Base-by-base conservation (phyloP, 331 rosid genomes). In the Quercus tomentella region DNA sequence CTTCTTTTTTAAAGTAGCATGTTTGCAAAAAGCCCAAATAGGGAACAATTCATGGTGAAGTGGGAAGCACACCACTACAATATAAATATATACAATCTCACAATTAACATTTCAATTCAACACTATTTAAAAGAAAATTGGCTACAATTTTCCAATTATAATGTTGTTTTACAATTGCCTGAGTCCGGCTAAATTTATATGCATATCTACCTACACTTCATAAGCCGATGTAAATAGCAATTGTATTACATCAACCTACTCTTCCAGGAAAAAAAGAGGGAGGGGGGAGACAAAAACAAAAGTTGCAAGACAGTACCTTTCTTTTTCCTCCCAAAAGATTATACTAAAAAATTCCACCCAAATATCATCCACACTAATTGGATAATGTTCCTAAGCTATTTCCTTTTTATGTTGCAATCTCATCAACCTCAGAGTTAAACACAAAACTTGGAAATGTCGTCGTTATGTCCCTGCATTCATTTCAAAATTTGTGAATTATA, bases 391-490 rank as follows among this genome's bases (percentile, higher is more conserved):
- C 70, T 78, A 75, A 73, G 21, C 80, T 78, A 77, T 23, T 23
- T 26, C 26, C 16, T 45, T 68, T 88, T 77, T n/a, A 95, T 6
- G 90, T 80, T 31, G 82, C 88, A 75, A 96, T 81, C 78, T 96
- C 99, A 22, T 96, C 99, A 71, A 93, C 88, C 85, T 90, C 89
- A 4, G 98, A 87, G 88, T 96, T 82, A 78, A 96, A 96, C 58
- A 96, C 92, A 81, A 96, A 96, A 80, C 98, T 96, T 56, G 99
- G 99, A 74, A 96, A 96, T 6, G 91, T 76, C 7, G 97, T 96
- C 4, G 99, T 96, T 74, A 96, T 83, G 60, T 96, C 97, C 87
- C 99, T 96, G 94, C 91, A 84, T 73, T 70, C 33, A 72, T 78
- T 79, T 72, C 81, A 79, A 49, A 77, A 79, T 4, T 20, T n/a